Conservation (phyloP, 371 early-diverging fungal genomes). For the Caulochytrium protostelioides region DNA sequence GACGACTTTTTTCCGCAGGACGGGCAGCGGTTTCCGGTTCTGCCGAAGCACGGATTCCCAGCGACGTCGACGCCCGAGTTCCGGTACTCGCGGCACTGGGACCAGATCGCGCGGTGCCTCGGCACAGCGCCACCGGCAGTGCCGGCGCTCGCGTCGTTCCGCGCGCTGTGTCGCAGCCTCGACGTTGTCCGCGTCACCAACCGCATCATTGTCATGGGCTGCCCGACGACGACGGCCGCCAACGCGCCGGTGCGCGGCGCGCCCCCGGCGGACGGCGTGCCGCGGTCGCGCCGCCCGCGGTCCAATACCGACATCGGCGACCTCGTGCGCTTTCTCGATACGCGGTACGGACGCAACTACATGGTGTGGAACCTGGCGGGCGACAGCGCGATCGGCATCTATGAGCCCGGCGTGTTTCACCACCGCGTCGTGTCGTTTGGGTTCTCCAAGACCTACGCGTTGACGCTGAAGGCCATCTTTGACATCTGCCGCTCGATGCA, state of each 20-base stretch:
- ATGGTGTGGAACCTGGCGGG: conserved; percentile 30
- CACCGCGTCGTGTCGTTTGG: conserved; percentile 18
- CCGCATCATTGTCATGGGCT: too few relatives aligned
- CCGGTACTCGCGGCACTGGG: neutral
- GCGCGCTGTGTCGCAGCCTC: conserved; percentile 3
- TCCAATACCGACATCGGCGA: conserved; percentile 19
- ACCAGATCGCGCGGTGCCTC: neutral
- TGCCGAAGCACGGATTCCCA: too few relatives aligned
- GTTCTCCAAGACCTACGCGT: conserved; percentile 17
- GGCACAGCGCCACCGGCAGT: conserved; percentile 6
- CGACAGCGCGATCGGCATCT: conserved; percentile 17
- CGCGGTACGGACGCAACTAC: conserved; percentile 17
- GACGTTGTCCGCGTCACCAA: too few relatives aligned
- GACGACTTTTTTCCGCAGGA: neutral
- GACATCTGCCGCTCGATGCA: conserved; percentile 22
- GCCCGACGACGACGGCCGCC: too few relatives aligned
- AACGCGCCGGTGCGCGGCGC: conserved; percentile 23
- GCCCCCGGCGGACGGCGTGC: conserved; percentile 20
- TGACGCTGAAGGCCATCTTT: conserved; percentile 17
- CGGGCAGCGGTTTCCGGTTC: neutral
- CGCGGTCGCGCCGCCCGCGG: conserved; percentile 21
- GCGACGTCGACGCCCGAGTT: neutral
- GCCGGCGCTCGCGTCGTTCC: conserved; percentile 9
- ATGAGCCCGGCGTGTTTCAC: conserved; percentile 14
- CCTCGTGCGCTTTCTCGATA: conserved; percentile 18